Evolutionary conservation across 768 basidiomycete species (phyloP).

Genomic region (Sarcomyxa edulis): DNA sequence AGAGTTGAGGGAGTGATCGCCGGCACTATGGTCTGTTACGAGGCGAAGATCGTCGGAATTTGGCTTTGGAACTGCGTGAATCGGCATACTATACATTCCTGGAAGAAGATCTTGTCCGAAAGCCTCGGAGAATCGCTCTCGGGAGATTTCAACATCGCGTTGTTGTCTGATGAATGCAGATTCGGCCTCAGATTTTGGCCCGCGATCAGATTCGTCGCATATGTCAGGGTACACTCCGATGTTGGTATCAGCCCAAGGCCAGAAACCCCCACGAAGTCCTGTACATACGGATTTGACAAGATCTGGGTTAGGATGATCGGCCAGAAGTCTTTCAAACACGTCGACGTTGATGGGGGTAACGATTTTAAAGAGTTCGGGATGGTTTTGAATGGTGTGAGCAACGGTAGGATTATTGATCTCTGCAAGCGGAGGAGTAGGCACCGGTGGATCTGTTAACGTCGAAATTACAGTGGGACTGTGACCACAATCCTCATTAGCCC

Average conservation of each 20-base stretch:
- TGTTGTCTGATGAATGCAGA: constrained; percentile 21
- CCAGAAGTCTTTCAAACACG: constrained; percentile 13
- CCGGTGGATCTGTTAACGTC: constrained; percentile 13
- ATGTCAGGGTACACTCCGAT: constrained; percentile 14
- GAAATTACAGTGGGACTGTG: constrained; percentile 4
- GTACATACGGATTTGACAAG: constrained; percentile 19
- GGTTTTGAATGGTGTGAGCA: not conserved
- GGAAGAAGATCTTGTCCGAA: constrained; percentile 31
- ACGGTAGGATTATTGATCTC: not conserved
- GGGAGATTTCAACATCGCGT: constrained; percentile 16
- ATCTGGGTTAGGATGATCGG: constrained; percentile 19
- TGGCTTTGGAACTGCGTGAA: constrained; percentile 32
- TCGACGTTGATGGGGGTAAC: constrained; percentile 18
- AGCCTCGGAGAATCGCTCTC: constrained; percentile 19
- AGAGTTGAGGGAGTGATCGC: constrained; percentile 27
- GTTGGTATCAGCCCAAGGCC: constrained; percentile 32
- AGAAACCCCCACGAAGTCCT: constrained; percentile 32
- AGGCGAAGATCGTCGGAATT: constrained; percentile 27
- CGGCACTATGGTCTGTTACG: constrained; percentile 33
- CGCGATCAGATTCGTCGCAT: constrained; percentile 16
- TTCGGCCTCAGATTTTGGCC: constrained; percentile 13
- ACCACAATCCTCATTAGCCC: not conserved
- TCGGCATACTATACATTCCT: constrained; percentile 37
- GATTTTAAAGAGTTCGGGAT: constrained; percentile 15
- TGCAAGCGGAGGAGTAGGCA: constrained; percentile 11